phyloP scores from a whole-genome alignment of 192 early-diverging fungal genomes.

The Backusella parvicylindrica region DNA sequence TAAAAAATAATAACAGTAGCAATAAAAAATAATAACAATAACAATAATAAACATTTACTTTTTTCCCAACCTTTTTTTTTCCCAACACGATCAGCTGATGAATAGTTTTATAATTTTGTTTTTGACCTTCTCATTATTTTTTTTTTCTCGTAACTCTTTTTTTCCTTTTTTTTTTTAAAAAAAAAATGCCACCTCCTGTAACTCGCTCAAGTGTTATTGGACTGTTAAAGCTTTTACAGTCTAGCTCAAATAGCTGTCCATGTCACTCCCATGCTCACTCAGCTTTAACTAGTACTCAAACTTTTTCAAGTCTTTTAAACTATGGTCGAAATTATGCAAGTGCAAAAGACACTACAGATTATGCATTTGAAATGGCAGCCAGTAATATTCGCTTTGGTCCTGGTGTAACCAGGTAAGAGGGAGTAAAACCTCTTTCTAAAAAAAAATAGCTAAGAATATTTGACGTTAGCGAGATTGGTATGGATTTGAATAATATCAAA shows the following conservation, averaged over 20 bases:
- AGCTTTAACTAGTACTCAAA: slow-evolving; percentile 9
- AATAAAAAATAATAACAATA: too few species aligned
- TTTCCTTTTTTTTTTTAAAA: neutral
- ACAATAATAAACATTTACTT: neutral
- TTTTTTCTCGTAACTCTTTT: neutral
- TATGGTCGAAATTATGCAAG: slow-evolving; percentile 37
- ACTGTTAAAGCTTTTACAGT: slow-evolving; percentile 26
- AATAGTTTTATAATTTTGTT: neutral
- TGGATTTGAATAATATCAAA: slow-evolving; percentile 76
- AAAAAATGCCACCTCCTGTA: slow-evolving; percentile 30
- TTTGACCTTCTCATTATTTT: neutral
- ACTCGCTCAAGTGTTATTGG: slow-evolving; percentile 32
- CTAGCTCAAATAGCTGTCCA: slow-evolving; percentile 24
- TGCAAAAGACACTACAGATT: slow-evolving; percentile 45
- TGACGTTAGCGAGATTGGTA: slow-evolving; percentile 67
- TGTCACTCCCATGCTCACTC: slow-evolving; percentile 36
- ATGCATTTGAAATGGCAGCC: slow-evolving; percentile 89
- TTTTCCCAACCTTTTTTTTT: neutral
- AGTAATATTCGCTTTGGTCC: slow-evolving; percentile 84
- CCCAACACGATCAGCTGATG: slow-evolving; percentile 2
- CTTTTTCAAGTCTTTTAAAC: slow-evolving; percentile 23
- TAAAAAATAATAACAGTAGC: too few species aligned
- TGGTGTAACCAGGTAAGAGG: slow-evolving; percentile 63
- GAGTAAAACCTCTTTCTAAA: neutral
- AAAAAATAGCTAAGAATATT: neutral